Conservation (phyloP, 371 early-diverging fungal genomes). For the Mucor plumbeus region DNA sequence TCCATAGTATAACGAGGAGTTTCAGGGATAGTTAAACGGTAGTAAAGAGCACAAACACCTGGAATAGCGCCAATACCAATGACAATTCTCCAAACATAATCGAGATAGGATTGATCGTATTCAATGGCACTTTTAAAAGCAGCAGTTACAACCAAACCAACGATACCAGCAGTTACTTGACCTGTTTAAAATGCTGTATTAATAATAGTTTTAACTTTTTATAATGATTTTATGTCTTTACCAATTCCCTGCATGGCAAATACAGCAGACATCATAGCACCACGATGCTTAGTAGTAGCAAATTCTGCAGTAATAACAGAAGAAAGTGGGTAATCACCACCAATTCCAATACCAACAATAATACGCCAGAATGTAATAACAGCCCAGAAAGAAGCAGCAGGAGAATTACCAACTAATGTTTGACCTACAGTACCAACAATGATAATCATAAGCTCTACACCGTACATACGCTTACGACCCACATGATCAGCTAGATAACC, state of each 20-base stretch:
- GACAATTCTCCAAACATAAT: constrained; percentile 80
- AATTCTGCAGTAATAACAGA: constrained; percentile 85
- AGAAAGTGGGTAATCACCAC: constrained; percentile 78
- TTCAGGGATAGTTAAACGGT: constrained; percentile 84
- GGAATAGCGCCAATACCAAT: constrained; percentile 77
- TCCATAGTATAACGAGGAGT: constrained; percentile 83
- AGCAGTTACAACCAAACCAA: constrained; percentile 62
- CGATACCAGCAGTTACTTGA: constrained; percentile 70
- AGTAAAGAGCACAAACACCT: constrained; percentile 63
- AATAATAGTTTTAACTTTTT: too few relatives aligned
- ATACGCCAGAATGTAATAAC: constrained; percentile 78
- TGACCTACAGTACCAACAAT: constrained; percentile 75
- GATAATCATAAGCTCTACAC: constrained; percentile 79
- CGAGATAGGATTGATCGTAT: constrained; percentile 58
- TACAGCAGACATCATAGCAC: constrained; percentile 83
- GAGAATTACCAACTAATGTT: constrained; percentile 62
- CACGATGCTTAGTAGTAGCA: constrained; percentile 73
- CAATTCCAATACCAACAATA: constrained; percentile 78
- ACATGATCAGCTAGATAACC: constrained; percentile 80
- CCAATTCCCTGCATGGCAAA: constrained; percentile 78
- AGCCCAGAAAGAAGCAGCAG: constrained; percentile 61
- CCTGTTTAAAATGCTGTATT: constrained; percentile 43
- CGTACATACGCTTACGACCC: constrained; percentile 84
- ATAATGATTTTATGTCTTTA: too few relatives aligned
- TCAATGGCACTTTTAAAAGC: constrained; percentile 60